Evolutionary conservation across 2,329 filamentous ascomycete species (phyloP), one percentile per base, ranked within the genome.

Genomic region (Aspergillus fischeri): DNA sequence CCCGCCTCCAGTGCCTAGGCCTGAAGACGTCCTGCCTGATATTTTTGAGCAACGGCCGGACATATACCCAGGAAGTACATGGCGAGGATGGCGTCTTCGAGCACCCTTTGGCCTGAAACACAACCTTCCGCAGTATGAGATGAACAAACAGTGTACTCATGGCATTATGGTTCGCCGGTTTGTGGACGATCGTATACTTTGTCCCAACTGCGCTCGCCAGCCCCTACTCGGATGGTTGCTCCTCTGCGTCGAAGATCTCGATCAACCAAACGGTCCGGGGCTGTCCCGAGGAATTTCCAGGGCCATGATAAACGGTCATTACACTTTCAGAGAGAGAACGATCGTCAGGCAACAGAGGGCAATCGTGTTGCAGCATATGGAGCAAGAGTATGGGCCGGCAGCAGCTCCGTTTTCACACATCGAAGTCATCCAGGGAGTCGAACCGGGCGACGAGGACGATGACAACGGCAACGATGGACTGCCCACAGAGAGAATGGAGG

Each of bases 201-300:
- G 90, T 73, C 73, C 80, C 7, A 67, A 79, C 25, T 94, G 90
- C 65, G 75, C 76, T 42, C 74, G 75, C 44, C 71, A 72, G 1
- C 83, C 87, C 0, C 73, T 79, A 17, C 78, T 87, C 53, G 88
- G 89, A 27, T 94, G 88, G 83, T 75, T 94, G 24, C 94, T 90
- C 71, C 79, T 82, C 58, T 94, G 91, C 71, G 83, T 80, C 11
- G 84, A 90, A 68, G 89, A 92, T 64, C 76, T 76, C 10, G 71
- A 55, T 20, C 52, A 53, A 21, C 51, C 60, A 2, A 49, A 52
- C 7, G 57, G 53, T 8, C 57, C 60, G 6, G 48, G 65, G 35
- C 63, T 82, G 60, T 77, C 70, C 56, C 56, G 65, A 11, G 75
- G 73, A 60, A 69, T 80, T 11, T 66, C 76, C 49, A 68, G 75